Percentiles rank a stretch among this genome's conserved stretches.
phyloP scores from a whole-genome alignment of 2,329 filamentous ascomycete genomes.

The Fusarium transvaalense region DNA sequence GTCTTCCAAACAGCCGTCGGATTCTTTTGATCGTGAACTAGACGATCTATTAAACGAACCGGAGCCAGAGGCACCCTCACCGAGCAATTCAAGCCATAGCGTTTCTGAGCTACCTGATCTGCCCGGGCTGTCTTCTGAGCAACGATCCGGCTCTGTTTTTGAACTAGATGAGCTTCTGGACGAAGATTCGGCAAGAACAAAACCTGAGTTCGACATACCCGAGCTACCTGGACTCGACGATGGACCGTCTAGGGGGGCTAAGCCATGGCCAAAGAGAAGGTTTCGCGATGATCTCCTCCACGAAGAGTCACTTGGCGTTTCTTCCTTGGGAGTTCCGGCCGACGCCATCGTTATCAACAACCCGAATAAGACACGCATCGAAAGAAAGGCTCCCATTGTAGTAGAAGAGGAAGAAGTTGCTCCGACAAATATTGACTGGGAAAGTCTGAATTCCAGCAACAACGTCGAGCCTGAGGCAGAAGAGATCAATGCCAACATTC shows the following conservation, averaged over 20 bases:
- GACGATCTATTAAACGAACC: slow-evolving; percentile 1
- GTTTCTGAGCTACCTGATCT: slow-evolving; percentile 5
- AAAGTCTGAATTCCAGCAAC: slow-evolving; percentile 49
- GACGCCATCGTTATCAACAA: slow-evolving; percentile 63
- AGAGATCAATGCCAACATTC: slow-evolving; percentile 61
- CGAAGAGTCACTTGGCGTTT: slow-evolving; percentile 49
- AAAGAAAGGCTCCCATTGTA: slow-evolving; percentile 29
- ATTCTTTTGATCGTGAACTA: not conserved
- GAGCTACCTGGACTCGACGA: slow-evolving; percentile 19
- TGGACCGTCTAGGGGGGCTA: not conserved
- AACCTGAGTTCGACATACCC: not conserved
- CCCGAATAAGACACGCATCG: slow-evolving; percentile 49
- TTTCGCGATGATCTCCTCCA: slow-evolving; percentile 49
- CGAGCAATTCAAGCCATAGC: not conserved
- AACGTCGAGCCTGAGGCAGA: slow-evolving; percentile 45
- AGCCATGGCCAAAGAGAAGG: not conserved
- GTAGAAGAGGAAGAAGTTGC: slow-evolving; percentile 36
- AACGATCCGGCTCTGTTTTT: not conserved
- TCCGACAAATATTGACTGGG: slow-evolving; percentile 48
- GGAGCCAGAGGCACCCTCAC: not conserved
- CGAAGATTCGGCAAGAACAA: not conserved
- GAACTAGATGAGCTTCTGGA: slow-evolving; percentile 6
- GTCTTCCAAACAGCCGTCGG: not conserved
- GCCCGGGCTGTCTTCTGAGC: not conserved
- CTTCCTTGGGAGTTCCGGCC: slow-evolving; percentile 54